phyloP scores from a whole-genome alignment of 106 monocot genomes.

The Dendrobium nobile region DNA sequence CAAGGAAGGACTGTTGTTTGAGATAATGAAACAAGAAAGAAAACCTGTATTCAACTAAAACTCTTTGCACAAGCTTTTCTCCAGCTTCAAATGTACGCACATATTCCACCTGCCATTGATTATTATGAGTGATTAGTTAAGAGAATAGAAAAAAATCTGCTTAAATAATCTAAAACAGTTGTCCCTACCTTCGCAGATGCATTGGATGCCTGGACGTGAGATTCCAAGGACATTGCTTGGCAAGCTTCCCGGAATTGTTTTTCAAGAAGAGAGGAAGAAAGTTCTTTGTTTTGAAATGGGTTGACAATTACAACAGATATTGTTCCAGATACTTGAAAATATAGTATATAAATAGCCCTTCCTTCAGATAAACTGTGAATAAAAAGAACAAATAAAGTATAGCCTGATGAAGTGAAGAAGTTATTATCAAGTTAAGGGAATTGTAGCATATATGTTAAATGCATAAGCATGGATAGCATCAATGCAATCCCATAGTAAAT shows the following conservation, averaged over 20 bases:
- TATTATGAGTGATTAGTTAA: neutral
- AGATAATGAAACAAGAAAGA: neutral
- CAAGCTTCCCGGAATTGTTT: slow-evolving; percentile 88
- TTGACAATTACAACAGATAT: slow-evolving; percentile 62
- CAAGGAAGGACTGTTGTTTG: neutral
- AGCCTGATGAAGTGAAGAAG: neutral
- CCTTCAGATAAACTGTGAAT: slow-evolving; percentile 61
- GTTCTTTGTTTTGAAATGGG: slow-evolving; percentile 84
- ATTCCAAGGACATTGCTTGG: slow-evolving; percentile 37
- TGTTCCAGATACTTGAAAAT: slow-evolving; percentile 42
- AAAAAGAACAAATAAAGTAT: slow-evolving; percentile 8
- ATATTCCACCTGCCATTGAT: slow-evolving; percentile 67
- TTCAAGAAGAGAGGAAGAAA: slow-evolving; percentile 75
- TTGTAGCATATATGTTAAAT: neutral
- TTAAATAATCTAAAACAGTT: neutral
- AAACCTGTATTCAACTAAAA: slow-evolving; percentile 71
- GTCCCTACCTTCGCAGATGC: slow-evolving; percentile 48
- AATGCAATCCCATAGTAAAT: neutral
- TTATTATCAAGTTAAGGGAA: neutral
- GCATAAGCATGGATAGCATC: neutral
- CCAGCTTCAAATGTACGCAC: slow-evolving; percentile 52
- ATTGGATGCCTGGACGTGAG: slow-evolving; percentile 18
- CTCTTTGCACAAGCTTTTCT: slow-evolving; percentile 61
- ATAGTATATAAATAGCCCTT: slow-evolving; percentile 65
- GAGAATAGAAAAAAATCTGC: neutral